Percentiles rank a stretch among this genome's conserved stretches.
Evolutionary conservation across 352 stramenopile genomes (phyloP).

Genomic region (Phytophthora sp.): DNA sequence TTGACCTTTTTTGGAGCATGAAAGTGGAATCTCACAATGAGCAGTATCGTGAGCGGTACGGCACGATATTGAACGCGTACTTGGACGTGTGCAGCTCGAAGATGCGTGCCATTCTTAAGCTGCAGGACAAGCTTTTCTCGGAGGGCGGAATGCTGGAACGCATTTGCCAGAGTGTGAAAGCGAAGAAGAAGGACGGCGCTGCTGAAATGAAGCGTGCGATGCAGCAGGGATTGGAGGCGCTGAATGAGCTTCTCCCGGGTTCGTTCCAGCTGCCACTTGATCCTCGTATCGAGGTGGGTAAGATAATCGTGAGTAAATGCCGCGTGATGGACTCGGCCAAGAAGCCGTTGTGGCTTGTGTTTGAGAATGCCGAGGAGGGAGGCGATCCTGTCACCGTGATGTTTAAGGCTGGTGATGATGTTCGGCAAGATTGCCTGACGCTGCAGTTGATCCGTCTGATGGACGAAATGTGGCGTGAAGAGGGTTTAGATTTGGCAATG

Average conservation of each 20-base stretch:
- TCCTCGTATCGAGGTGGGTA: constrained; percentile 81
- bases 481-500: constrained; percentile 90
- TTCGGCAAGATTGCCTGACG: constrained; percentile 95
- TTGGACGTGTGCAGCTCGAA: constrained; percentile 88
- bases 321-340: constrained; percentile 92
- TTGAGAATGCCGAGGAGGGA: constrained; percentile 86
- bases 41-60: constrained; percentile 80
- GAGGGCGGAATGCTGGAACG: constrained; percentile 79
- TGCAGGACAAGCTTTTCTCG: constrained; percentile 88
- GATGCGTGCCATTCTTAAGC: constrained; percentile 91
- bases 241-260: constrained; percentile 82
- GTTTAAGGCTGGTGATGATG: constrained; percentile 94
- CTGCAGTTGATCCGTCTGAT: constrained; percentile 92
- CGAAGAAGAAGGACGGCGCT: constrained; percentile 75
- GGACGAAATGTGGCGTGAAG: constrained; percentile 92
- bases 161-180: constrained; percentile 84
- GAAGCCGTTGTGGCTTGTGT: constrained; percentile 88
- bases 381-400: constrained; percentile 87
- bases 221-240: constrained; percentile 69
- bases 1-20: constrained; percentile 91
- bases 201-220: constrained; percentile 86
- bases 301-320: constrained; percentile 88
- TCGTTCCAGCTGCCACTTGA: constrained; percentile 91
- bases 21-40: constrained; percentile 88
- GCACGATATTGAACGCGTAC: constrained; percentile 83